phyloP scores from a whole-genome alignment of 2,329 filamentous ascomycete genomes.

The Amesomyces nigricolor region DNA sequence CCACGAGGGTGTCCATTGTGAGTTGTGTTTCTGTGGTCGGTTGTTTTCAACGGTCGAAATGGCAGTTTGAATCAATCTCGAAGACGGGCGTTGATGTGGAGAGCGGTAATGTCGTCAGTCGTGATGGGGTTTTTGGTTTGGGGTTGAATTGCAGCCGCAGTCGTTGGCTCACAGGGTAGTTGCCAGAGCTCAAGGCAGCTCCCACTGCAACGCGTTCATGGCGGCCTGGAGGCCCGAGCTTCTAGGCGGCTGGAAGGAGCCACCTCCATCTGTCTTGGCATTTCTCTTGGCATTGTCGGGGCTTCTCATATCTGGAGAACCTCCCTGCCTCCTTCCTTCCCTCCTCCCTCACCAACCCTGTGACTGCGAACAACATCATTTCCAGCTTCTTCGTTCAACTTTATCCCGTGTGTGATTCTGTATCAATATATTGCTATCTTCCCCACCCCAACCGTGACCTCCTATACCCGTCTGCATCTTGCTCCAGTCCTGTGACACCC shows the following conservation, averaged over 20 bases:
- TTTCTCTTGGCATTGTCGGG: not conserved
- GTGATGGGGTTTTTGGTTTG: slow-evolving; percentile 7
- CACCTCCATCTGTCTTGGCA: not conserved
- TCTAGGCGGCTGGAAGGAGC: not conserved
- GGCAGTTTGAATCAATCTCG: not conserved
- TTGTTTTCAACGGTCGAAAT: not conserved
- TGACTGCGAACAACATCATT: too few species aligned
- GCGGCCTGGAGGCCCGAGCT: slow-evolving; percentile 11
- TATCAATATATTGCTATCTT: too few species aligned
- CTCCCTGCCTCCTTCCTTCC: not conserved
- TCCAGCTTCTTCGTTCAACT: too few species aligned
- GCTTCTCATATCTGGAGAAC: not conserved
- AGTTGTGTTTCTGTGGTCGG: slow-evolving; percentile 22
- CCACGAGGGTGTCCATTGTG: slow-evolving; percentile 84
- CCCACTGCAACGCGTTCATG: slow-evolving; percentile 24
- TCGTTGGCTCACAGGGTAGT: slow-evolving; percentile 2
- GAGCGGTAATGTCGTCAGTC: not conserved
- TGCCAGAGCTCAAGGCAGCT: slow-evolving; percentile 24
- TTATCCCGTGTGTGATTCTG: too few species aligned
- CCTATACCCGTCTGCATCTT: too few species aligned
- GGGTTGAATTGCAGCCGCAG: slow-evolving; percentile 7
- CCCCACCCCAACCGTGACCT: too few species aligned
- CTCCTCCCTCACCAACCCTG: not conserved
- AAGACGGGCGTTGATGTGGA: not conserved
- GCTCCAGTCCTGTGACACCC: too few species aligned